These are phyloP conservation scores for Debaryomyces coudertii DNA, from an alignment of 1,139 yeast species.

Conservation along the genomic window DNA sequence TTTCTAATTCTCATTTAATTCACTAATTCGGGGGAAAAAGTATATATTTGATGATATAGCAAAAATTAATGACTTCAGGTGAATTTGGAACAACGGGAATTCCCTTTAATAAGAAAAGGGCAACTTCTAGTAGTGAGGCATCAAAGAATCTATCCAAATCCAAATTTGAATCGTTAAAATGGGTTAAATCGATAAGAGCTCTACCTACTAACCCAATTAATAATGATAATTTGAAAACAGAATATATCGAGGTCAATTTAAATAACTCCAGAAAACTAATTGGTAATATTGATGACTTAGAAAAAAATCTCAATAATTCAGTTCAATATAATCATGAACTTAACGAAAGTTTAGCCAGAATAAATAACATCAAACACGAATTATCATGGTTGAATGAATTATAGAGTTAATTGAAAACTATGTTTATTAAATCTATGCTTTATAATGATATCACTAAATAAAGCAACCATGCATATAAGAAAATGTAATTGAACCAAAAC, in stretches of 20 bases:
- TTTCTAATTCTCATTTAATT: too few relatives aligned
- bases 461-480: neutral
- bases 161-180: slow-evolving; percentile 20
- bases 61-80: neutral
- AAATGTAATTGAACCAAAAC: neutral
- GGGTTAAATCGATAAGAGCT: slow-evolving; percentile 41
- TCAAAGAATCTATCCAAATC: neutral
- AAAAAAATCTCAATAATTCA: slow-evolving; percentile 24
- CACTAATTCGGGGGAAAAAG: too few relatives aligned
- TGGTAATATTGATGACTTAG: slow-evolving; percentile 30
- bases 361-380: slow-evolving; percentile 30
- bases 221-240: slow-evolving; percentile 45
- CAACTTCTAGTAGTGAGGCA: neutral
- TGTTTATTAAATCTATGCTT: neutral
- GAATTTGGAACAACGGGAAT: neutral
- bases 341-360: slow-evolving; percentile 31
- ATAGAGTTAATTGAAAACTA: neutral
- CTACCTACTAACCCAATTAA: slow-evolving; percentile 43
- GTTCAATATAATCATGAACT: slow-evolving; percentile 26
- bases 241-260: slow-evolving; percentile 49
- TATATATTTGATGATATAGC: neutral
- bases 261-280: slow-evolving; percentile 48
- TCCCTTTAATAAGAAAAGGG: neutral
- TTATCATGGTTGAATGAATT: slow-evolving; percentile 32
- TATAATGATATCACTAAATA: neutral